A percentile compares a stretch with the other conserved stretches of the same genome.
Evolutionary conservation across 2,329 filamentous ascomycete species (phyloP).

Genomic region (Aspergillus nomiae): DNA sequence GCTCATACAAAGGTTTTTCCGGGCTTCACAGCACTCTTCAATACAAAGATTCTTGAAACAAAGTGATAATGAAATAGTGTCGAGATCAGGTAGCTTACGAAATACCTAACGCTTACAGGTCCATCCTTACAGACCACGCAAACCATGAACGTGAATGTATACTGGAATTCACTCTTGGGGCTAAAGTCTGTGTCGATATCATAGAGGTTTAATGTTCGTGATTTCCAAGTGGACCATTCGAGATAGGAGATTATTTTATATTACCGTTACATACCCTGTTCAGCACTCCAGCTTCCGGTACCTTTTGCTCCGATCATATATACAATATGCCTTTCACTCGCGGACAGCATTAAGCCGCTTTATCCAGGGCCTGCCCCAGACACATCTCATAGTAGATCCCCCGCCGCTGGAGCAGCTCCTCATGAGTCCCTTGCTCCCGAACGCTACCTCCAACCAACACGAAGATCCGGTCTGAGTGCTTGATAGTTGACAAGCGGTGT

Average conservation of each 20-base stretch:
- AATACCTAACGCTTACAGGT: neutral
- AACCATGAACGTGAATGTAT: neutral
- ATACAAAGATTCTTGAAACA: neutral
- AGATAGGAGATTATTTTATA: neutral
- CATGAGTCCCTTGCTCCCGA: conserved; percentile 44
- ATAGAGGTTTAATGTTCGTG: neutral
- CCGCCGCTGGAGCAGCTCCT: conserved; percentile 35
- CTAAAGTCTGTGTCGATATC: neutral
- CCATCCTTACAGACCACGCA: too few relatives aligned
- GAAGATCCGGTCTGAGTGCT: conserved; percentile 25
- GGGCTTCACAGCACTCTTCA: neutral
- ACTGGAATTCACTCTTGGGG: neutral
- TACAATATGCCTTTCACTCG: neutral
- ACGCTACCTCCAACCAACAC: conserved; percentile 44
- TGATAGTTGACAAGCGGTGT: conserved; percentile 43
- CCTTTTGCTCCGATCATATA: neutral
- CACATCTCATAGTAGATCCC: conserved; percentile 9
- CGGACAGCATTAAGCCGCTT: neutral
- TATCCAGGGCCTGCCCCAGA: conserved; percentile 6
- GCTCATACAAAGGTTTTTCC: neutral
- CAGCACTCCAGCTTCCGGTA: neutral
- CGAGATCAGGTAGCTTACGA: neutral
- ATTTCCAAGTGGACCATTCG: neutral
- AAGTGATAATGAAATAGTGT: neutral
- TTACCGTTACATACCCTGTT: neutral